Evolutionary conservation across 78 protist species (phyloP).

Genomic region (Dictyostelium purpureum): DNA sequence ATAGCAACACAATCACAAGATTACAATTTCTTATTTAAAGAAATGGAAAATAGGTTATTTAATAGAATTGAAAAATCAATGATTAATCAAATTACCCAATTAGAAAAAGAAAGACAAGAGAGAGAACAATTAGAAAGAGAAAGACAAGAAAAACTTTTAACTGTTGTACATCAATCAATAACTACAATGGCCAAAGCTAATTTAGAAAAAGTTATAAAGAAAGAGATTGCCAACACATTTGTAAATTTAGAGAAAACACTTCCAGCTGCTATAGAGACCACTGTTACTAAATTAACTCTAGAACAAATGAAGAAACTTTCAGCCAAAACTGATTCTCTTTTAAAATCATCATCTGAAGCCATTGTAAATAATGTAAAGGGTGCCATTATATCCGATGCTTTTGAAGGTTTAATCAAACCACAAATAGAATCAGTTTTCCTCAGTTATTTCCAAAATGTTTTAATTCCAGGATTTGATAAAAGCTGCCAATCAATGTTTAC

Average conservation of each 20-base stretch:
- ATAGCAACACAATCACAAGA: not conserved
- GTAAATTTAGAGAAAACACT: constrained; percentile 20
- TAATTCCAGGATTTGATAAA: constrained; percentile 76
- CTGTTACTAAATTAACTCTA: not conserved
- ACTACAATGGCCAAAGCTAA: not conserved
- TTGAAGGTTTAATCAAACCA: constrained; percentile 14
- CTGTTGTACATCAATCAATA: constrained; percentile 1
- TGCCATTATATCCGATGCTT: not conserved
- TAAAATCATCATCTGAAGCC: constrained; percentile 18
- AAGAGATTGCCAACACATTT: constrained; percentile 10
- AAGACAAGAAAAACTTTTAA: constrained; percentile 15
- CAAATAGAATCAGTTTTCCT: constrained; percentile 34
- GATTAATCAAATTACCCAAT: not conserved
- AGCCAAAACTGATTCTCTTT: constrained; percentile 2
- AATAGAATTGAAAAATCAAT: constrained; percentile 29
- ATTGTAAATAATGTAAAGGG: constrained; percentile 6
- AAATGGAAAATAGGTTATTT: constrained; percentile 40
- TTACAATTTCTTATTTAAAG: not conserved
- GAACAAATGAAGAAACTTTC: constrained; percentile 30
- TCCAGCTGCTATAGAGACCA: not conserved
- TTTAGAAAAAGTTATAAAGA: constrained; percentile 54
- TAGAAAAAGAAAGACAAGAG: constrained; percentile 28
- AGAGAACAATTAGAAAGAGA: constrained; percentile 14
- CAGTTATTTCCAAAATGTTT: constrained; percentile 17
- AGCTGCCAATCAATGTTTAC: constrained; percentile 48